A percentile compares a stretch with the other conserved stretches of the same genome.
phyloP scores from a whole-genome alignment of 108 stramenopile genomes.

The Cyclotella atomus region DNA sequence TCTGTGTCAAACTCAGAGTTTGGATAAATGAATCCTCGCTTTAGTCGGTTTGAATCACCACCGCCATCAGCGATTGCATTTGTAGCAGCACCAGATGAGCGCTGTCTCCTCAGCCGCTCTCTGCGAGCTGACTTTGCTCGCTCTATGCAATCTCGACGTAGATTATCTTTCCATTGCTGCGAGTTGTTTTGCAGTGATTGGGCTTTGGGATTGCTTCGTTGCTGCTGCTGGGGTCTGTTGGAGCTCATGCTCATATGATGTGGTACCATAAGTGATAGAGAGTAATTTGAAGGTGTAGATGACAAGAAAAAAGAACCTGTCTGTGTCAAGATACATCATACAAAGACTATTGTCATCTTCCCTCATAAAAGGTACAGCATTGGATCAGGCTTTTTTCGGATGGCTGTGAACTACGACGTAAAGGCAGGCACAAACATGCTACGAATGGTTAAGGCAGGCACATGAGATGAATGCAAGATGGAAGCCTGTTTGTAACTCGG shows the following conservation, averaged over 20 bases:
- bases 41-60: neutral
- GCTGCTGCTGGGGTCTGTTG: neutral
- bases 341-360: too few species aligned
- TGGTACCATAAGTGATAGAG: neutral
- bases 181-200: neutral
- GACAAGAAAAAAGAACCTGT: too few species aligned
- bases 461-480: too few species aligned
- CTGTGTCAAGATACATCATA: too few species aligned
- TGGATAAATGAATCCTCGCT: neutral
- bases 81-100: neutral
- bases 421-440: too few species aligned
- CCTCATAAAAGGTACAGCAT: too few species aligned
- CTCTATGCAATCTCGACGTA: slow-evolving; percentile 22
- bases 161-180: slow-evolving; percentile 2
- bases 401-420: too few species aligned
- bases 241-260: neutral
- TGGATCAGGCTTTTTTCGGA: too few species aligned
- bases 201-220: neutral
- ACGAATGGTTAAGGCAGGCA: too few species aligned
- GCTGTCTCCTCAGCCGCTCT: slow-evolving; percentile 2
- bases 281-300: neutral
- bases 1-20: neutral
- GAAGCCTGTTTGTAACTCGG: too few species aligned
- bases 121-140: slow-evolving; percentile 24
- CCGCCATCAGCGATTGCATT: neutral